Conservation (phyloP, 352 stramenopile species). For the Phytophthora ramorum region DNA sequence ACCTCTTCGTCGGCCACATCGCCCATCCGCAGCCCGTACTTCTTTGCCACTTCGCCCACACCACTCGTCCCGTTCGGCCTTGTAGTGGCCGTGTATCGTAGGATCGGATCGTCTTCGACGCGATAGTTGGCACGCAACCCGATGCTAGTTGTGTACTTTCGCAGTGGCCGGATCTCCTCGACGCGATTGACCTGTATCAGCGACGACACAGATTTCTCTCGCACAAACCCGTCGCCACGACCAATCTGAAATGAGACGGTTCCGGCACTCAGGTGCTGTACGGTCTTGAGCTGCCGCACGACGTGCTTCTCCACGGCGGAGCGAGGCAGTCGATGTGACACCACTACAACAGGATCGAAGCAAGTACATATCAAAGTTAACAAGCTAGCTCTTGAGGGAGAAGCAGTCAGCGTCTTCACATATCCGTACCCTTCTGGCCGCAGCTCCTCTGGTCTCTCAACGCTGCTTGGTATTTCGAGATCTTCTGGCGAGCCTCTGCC, state of each 20-base stretch:
- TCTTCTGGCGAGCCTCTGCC: slow-evolving; percentile 33
- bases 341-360: slow-evolving; percentile 8
- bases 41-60: slow-evolving; percentile 22
- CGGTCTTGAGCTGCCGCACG: slow-evolving; percentile 14
- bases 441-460: slow-evolving; percentile 16
- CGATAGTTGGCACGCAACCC: slow-evolving; percentile 47
- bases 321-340: slow-evolving; percentile 9
- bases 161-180: slow-evolving; percentile 19
- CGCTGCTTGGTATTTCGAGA: slow-evolving; percentile 28
- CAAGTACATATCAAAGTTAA: slow-evolving; percentile 10
- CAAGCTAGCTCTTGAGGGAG: neutral
- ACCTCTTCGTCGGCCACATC: slow-evolving; percentile 49
- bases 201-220: slow-evolving; percentile 22
- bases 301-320: slow-evolving; percentile 18
- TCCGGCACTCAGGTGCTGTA: neutral
- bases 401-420: neutral
- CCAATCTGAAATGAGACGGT: slow-evolving; percentile 29
- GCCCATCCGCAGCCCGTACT: slow-evolving; percentile 24
- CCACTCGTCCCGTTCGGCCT: slow-evolving; percentile 39
- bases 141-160: slow-evolving; percentile 45
- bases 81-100: slow-evolving; percentile 71
- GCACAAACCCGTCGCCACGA: slow-evolving; percentile 16
- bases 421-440: slow-evolving; percentile 19
- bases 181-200: slow-evolving; percentile 28
- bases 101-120: slow-evolving; percentile 69